phyloP scores from a whole-genome alignment of 306 rosid species.

The Begonia loranthoides region DNA sequence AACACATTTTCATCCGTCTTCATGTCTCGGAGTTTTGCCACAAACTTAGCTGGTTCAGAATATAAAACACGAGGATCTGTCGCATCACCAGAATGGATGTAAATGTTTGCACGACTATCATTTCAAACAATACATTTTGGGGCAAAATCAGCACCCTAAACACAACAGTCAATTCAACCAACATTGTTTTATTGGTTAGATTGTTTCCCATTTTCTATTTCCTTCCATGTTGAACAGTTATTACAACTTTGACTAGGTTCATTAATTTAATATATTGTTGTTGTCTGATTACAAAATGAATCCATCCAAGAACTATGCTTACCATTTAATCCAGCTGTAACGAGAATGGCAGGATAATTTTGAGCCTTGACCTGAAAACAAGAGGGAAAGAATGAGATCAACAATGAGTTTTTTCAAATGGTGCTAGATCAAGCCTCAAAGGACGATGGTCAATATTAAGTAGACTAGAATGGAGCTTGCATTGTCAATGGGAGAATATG shows the following conservation, averaged over 20 bases:
- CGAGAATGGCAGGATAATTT: slow-evolving; percentile 67
- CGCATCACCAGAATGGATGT: slow-evolving; percentile 5
- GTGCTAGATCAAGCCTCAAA: not conserved
- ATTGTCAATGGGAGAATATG: slow-evolving; percentile 92
- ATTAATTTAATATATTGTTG: too few relatives aligned
- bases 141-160: too few relatives aligned
- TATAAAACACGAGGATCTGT: slow-evolving; percentile 88
- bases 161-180: too few relatives aligned
- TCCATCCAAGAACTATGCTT: slow-evolving; percentile 4
- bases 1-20: slow-evolving; percentile 62
- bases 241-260: too few relatives aligned
- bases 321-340: slow-evolving; percentile 94
- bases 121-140: too few relatives aligned
- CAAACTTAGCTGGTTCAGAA: slow-evolving; percentile 87
- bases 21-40: slow-evolving; percentile 74
- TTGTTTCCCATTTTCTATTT: too few relatives aligned
- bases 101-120: not conserved
- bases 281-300: too few relatives aligned
- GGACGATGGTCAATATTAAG: not conserved
- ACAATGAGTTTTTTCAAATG: not conserved
- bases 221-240: too few relatives aligned
- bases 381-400: not conserved
- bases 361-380: slow-evolving; percentile 60
- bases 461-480: slow-evolving; percentile 35
- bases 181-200: too few relatives aligned